These are phyloP conservation scores for Alternaria sp. DNA, from an alignment of 2,329 filamentous ascomycete species.

Conservation along the genomic window DNA sequence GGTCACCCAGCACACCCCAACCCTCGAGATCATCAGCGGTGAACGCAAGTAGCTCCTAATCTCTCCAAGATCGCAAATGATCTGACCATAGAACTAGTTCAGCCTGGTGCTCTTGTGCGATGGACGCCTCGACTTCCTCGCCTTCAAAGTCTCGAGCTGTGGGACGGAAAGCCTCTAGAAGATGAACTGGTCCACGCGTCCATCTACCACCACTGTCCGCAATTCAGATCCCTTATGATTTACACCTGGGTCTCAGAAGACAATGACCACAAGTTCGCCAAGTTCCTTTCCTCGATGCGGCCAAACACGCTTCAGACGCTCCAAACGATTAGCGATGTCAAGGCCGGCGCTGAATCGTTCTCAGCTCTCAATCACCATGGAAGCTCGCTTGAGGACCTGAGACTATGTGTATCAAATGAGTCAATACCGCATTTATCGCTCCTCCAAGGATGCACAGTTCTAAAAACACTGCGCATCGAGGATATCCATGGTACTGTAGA, in stretches of 20 bases:
- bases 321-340: slow-evolving; percentile 64
- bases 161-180: slow-evolving; percentile 67
- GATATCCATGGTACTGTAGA: slow-evolving; percentile 56
- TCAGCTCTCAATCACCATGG: slow-evolving; percentile 62
- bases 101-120: slow-evolving; percentile 61
- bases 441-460: slow-evolving; percentile 59
- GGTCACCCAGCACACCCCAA: slow-evolving; percentile 59
- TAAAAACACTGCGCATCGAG: slow-evolving; percentile 61
- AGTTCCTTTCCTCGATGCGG: slow-evolving; percentile 65
- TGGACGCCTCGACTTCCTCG: slow-evolving; percentile 69
- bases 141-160: slow-evolving; percentile 67
- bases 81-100: slow-evolving; percentile 50
- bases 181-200: slow-evolving; percentile 62
- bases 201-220: slow-evolving; percentile 66
- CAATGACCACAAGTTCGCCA: slow-evolving; percentile 66
- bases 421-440: slow-evolving; percentile 60
- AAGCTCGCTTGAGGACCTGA: slow-evolving; percentile 63
- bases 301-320: slow-evolving; percentile 67
- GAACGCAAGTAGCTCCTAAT: slow-evolving; percentile 50
- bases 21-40: slow-evolving; percentile 67
- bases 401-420: slow-evolving; percentile 60
- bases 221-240: slow-evolving; percentile 68
- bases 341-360: slow-evolving; percentile 64
- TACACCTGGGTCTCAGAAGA: slow-evolving; percentile 60
- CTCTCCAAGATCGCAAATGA: neutral